Base-by-base conservation (phyloP, 192 early-diverging fungal species). In the Rhizophagus sp. region DNA sequence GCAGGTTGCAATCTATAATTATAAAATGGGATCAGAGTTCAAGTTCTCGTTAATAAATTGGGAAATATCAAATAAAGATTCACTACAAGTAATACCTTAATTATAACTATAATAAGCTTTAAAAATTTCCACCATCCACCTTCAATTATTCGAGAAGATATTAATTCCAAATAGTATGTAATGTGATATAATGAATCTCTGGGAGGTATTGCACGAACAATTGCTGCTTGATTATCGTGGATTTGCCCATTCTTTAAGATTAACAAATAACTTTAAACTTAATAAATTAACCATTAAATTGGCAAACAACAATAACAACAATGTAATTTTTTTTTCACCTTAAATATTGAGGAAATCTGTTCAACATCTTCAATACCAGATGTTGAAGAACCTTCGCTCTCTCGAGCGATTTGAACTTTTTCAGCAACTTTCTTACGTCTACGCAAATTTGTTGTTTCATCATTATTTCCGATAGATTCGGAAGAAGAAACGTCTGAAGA, bases 1-100 rank as follows among this genome's bases (percentile, higher is more conserved):
- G 52, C 85, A 88, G 9, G 81, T 81, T 15, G 78, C 63, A 62
- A 88, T 66, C 87, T 88, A 36, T 8, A 24, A 3, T n/a, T 30
- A 41, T 64, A 67, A 7, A 65, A 44, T 34, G 67, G 30, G 57
- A 12, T 8, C 3, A n/a, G 15, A 70, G 74, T 33, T 65, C 24
- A 39, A 41, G 24, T 27, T 19, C 12, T 30, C 30, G 30, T 30
- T 30, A 30, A 2, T 36, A 36, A 24, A 19, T 17, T 3, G 41
- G 5, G 9, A 3, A 36, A 36, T 36, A 36, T 12, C 4, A 62
- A 25, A 6, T 41, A 12, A 39, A 6, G 9, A 44, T 62, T 65
- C 52, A 7, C 6, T 57, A 41, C 39, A 41, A 6, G 4, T 4
- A 22, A 62, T 78, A 44, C 44, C 75, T 73, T 75, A 6, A 33